A percentile compares a stretch with the other conserved stretches of the same genome.
Conservation (phyloP, 2,329 filamentous ascomycete species). For the Penicillium italicum region DNA sequence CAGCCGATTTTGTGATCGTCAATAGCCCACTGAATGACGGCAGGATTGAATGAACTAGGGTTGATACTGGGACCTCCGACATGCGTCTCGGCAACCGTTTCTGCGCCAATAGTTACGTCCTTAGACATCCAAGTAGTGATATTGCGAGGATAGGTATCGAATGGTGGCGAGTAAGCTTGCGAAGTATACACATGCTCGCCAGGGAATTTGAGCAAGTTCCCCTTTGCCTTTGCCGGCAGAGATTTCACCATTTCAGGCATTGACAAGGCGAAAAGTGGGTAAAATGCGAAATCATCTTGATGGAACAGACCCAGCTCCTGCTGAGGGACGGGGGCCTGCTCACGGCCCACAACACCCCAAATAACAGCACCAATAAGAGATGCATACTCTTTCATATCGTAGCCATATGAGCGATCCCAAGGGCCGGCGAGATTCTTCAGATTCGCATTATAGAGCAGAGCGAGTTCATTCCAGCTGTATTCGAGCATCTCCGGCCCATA, state of each 20-base stretch:
- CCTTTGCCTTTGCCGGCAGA: slow-evolving; percentile 50
- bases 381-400: slow-evolving; percentile 61
- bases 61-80: slow-evolving; percentile 55
- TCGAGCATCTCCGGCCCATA: slow-evolving; percentile 52
- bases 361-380: slow-evolving; percentile 57
- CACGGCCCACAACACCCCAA: slow-evolving; percentile 48
- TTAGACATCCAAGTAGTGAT: slow-evolving; percentile 57
- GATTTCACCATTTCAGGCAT: slow-evolving; percentile 17
- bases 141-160: slow-evolving; percentile 55
- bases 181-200: slow-evolving; percentile 54
- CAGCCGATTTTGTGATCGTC: slow-evolving; percentile 27
- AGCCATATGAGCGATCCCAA: slow-evolving; percentile 62
- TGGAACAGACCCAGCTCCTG: slow-evolving; percentile 56
- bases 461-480: slow-evolving; percentile 52
- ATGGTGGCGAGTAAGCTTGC: slow-evolving; percentile 57
- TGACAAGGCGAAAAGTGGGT: slow-evolving; percentile 53
- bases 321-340: slow-evolving; percentile 18
- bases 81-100: slow-evolving; percentile 55
- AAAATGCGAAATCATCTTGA: slow-evolving; percentile 57
- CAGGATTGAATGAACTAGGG: slow-evolving; percentile 55
- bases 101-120: slow-evolving; percentile 58
- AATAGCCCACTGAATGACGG: slow-evolving; percentile 57
- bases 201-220: slow-evolving; percentile 49
- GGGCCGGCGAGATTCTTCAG: slow-evolving; percentile 61
- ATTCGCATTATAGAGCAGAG: slow-evolving; percentile 55